A percentile compares a stretch with the other conserved stretches of the same genome.
phyloP scores from a whole-genome alignment of 164 flowering plant genomes.

The Magnolia kwangsiensis region DNA sequence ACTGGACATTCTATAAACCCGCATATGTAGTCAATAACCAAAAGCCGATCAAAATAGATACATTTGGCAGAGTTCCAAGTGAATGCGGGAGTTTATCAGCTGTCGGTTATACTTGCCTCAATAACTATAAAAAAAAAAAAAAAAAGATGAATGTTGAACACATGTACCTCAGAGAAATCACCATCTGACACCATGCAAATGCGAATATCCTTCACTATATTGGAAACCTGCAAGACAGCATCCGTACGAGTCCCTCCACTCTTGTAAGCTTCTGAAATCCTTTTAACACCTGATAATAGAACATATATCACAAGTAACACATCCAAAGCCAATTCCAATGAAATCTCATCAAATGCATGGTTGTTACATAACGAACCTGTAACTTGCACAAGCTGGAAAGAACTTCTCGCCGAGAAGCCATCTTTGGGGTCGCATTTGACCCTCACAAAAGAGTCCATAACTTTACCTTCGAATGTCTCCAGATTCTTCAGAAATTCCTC shows the following conservation, averaged over 20 bases:
- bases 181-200: slow-evolving; percentile 50
- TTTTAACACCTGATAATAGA: slow-evolving; percentile 40
- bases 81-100: too few species aligned
- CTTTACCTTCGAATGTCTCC: slow-evolving; percentile 49
- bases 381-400: slow-evolving; percentile 60
- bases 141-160: neutral
- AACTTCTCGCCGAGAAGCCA: slow-evolving; percentile 28
- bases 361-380: slow-evolving; percentile 36
- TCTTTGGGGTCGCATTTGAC: slow-evolving; percentile 54
- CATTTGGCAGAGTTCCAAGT: too few species aligned
- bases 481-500: slow-evolving; percentile 41
- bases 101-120: neutral
- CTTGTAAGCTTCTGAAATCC: slow-evolving; percentile 8
- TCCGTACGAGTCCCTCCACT: slow-evolving; percentile 21
- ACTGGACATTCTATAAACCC: too few species aligned
- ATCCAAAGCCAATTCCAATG: neutral
- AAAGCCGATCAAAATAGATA: too few species aligned
- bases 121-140: neutral
- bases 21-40: too few species aligned
- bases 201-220: slow-evolving; percentile 26
- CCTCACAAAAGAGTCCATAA: slow-evolving; percentile 63
- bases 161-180: slow-evolving; percentile 57
- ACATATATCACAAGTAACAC: neutral
- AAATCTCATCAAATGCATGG: neutral
- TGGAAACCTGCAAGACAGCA: slow-evolving; percentile 34